Evolutionary conservation across 306 rosid genomes (phyloP).

Genomic region (Vigna angularis): DNA sequence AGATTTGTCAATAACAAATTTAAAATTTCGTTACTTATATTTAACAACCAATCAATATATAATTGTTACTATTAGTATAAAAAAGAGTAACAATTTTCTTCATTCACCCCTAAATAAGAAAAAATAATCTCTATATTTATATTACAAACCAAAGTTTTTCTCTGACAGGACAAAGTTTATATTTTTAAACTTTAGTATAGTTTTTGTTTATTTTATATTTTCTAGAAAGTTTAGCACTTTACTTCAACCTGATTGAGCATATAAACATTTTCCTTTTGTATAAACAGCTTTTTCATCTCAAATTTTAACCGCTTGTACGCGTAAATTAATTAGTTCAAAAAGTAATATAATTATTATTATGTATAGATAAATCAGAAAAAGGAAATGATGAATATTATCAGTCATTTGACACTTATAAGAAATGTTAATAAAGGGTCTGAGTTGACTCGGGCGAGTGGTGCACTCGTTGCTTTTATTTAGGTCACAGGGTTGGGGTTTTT

Average conservation of each 20-base stretch:
- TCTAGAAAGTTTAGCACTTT: background rate
- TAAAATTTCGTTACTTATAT: background rate
- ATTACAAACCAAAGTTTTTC: too few relatives aligned
- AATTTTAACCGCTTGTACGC: background rate
- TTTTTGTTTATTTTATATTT: background rate
- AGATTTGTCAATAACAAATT: background rate
- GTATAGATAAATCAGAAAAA: too few relatives aligned
- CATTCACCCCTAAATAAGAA: too few relatives aligned
- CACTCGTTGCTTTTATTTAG: constrained; percentile 54
- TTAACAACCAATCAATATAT: background rate
- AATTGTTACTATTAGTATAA: background rate
- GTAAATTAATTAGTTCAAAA: background rate
- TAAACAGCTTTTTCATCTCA: background rate
- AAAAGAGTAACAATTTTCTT: too few relatives aligned
- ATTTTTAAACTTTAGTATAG: too few relatives aligned
- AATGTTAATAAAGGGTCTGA: background rate
- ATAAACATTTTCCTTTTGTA: too few relatives aligned
- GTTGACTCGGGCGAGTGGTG: constrained; percentile 28
- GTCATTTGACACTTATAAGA: background rate
- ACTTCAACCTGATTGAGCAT: too few relatives aligned
- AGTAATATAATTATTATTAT: too few relatives aligned
- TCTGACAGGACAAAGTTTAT: too few relatives aligned
- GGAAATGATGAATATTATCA: background rate
- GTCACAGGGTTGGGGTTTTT: constrained; percentile 56
- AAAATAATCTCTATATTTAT: too few relatives aligned